Evolutionary conservation across 352 stramenopile species (phyloP).

Genomic region (Pythium scleroteichum): DNA sequence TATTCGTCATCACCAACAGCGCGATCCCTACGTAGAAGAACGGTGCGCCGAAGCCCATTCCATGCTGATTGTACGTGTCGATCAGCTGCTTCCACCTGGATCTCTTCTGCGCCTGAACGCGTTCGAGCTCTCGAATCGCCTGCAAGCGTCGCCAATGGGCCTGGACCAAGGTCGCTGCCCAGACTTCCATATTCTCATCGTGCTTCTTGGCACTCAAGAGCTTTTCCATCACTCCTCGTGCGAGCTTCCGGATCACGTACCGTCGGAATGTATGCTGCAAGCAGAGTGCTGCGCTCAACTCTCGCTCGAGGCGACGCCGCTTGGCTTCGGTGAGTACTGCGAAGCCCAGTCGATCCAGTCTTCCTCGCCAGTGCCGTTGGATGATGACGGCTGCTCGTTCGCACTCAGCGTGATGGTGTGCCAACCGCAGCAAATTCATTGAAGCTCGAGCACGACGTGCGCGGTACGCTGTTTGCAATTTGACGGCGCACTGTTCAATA

Average conservation of each 20-base stretch:
- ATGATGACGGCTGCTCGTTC: constrained; percentile 41
- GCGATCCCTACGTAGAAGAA: constrained; percentile 89
- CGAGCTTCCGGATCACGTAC: constrained; percentile 47
- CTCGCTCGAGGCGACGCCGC: constrained; percentile 30
- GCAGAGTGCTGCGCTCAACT: constrained; percentile 35
- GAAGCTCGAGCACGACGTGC: constrained; percentile 45
- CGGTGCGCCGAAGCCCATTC: constrained; percentile 62
- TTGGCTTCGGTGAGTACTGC: constrained; percentile 42
- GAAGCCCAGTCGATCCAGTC: constrained; percentile 47
- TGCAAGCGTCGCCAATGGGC: constrained; percentile 54
- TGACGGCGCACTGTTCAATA: constrained; percentile 49
- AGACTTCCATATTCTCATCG: constrained; percentile 62
- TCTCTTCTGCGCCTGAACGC: constrained; percentile 39
- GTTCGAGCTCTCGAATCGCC: constrained; percentile 36
- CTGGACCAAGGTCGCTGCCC: constrained; percentile 74
- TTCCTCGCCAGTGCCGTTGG: constrained; percentile 54
- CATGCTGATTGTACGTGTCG: constrained; percentile 78
- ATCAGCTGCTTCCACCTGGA: constrained; percentile 93
- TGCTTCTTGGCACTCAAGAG: constrained; percentile 43
- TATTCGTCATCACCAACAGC: not conserved
- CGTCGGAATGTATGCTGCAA: constrained; percentile 50
- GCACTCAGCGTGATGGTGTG: constrained; percentile 37
- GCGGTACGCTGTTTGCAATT: constrained; percentile 62
- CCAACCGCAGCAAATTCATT: constrained; percentile 43
- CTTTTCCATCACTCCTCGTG: constrained; percentile 46